Conservation (phyloP, 1,139 yeast species). For the Nadsonia starkeyi-henricii region DNA sequence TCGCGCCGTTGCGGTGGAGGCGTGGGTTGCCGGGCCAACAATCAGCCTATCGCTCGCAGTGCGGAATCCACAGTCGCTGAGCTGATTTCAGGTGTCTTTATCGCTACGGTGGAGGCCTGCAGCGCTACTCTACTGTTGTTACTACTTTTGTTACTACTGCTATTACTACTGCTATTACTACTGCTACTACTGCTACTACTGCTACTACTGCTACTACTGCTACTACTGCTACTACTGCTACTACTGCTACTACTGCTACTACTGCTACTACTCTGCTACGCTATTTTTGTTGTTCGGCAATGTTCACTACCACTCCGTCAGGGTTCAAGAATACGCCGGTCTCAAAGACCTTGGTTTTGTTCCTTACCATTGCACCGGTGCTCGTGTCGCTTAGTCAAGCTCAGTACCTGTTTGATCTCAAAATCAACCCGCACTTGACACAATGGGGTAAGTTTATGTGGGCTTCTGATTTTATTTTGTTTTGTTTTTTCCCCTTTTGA, state of each 20-base stretch:
- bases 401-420: conserved; percentile 40
- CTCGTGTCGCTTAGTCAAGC: conserved; percentile 39
- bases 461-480: conserved; percentile 1
- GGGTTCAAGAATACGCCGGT: conserved; percentile 54
- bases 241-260: too few species aligned
- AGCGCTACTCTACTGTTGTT: too few species aligned
- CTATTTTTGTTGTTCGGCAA: conserved; percentile 6
- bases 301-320: conserved; percentile 31
- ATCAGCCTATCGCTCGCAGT: background rate
- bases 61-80: too few species aligned
- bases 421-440: conserved; percentile 45
- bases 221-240: too few species aligned
- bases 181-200: too few species aligned
- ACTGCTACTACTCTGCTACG: too few species aligned
- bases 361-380: conserved; percentile 35
- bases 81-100: too few species aligned
- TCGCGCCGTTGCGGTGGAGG: background rate
- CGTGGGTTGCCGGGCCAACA: background rate
- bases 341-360: conserved; percentile 32
- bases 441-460: conserved; percentile 30
- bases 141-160: too few species aligned
- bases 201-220: too few species aligned
- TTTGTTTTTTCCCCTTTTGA: background rate
- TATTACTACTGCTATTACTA: too few species aligned
- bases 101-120: too few species aligned